These are phyloP conservation scores for Mariannaea sp. DNA, from an alignment of 2,329 filamentous ascomycete species.

Conservation along the genomic window DNA sequence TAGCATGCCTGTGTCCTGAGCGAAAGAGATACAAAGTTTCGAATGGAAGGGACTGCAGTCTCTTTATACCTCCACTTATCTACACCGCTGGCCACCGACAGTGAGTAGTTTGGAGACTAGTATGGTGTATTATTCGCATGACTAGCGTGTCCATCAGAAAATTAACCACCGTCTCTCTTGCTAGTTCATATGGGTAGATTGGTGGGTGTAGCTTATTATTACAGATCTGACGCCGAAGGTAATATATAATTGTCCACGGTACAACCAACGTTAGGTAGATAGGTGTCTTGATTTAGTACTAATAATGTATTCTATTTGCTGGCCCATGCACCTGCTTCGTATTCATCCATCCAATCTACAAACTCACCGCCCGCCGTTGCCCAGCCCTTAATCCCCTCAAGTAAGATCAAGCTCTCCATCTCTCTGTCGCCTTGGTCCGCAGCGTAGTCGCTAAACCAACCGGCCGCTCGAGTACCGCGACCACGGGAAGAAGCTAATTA, in stretches of 20 bases:
- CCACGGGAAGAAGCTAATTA: conserved; percentile 57
- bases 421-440: conserved; percentile 44
- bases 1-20: neutral
- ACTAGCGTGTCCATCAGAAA: no score
- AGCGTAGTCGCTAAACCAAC: conserved; percentile 61
- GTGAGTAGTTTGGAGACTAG: no score
- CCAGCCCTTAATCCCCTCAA: conserved; percentile 61
- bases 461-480: conserved; percentile 58
- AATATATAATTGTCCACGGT: no score
- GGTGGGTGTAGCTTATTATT: no score
- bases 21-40: neutral
- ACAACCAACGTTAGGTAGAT: no score
- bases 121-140: no score
- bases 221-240: no score
- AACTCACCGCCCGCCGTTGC: conserved; percentile 53
- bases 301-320: neutral
- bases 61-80: neutral
- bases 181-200: no score
- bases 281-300: neutral
- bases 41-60: neutral
- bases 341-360: conserved; percentile 53
- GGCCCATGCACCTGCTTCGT: conserved; percentile 44
- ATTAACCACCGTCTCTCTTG: no score
- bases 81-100: no score
- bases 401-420: conserved; percentile 55